Base-by-base conservation (phyloP, 768 basidiomycete species). In the Cystobasidiopsis lactophilus region DNA sequence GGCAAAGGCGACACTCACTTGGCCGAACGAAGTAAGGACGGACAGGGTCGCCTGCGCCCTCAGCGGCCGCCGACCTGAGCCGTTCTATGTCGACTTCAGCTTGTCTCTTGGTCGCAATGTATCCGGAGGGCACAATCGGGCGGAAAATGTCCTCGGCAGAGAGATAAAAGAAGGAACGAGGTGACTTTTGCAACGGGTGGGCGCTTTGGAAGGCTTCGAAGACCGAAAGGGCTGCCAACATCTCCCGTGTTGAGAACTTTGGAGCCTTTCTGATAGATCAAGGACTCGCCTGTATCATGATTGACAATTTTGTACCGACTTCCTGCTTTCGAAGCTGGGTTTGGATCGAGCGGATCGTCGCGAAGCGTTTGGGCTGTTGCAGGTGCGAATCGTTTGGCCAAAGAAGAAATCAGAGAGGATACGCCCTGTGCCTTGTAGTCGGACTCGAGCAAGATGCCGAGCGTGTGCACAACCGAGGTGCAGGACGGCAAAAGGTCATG, bases 111-210 rank as follows among this genome's bases (percentile, higher is more conserved):
- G 84, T 81, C 63, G 80, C 74, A 61, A 96, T 85, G 69, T 98
- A 98, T 33, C 82, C 70, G 0, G 75, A 72, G 27, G 88, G 77
- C 47, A 96, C 75, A 61, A 91, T 62, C 26, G 91, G 93, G 14
- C 84, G 77, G 68, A 78, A 86, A 44, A 91, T 76, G 64, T 89
- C 85, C 63, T 91, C 91, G 5, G 93, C 93, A 46, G 93, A 98
- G 52, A 98, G 72, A 68, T 83, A 96, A 38, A 96, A 74, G 67
- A 98, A 96, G 1, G 69, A 63, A 11, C 62, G 53, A n/a, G 79
- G 75, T 51, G 78, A 74, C 21, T 33, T 18, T 29, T 52, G 26
- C 2, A 53, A 88, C 70, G 67, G 82, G 88, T 37, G 88, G 72
- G 67, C 91, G 91, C 9, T 65, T 58, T 23, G 59, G 33, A 26